Evolutionary conservation across 176 grass and related monocot species (phyloP).

Genomic region (Avena insularis): DNA sequence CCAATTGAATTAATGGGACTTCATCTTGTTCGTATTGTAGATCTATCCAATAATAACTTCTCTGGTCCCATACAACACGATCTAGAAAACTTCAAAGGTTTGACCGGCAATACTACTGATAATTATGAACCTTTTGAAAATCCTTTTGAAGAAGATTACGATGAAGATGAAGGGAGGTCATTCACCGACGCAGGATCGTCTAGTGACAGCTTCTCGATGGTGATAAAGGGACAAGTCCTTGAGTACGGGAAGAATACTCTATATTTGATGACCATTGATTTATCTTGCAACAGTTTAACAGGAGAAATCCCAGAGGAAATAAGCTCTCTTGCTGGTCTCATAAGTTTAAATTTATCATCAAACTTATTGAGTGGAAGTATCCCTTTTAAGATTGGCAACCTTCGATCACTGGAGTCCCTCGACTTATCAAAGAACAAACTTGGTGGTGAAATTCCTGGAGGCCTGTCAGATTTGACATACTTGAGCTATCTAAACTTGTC

Average conservation of each 20-base stretch:
- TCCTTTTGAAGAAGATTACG: neutral
- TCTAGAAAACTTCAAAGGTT: neutral
- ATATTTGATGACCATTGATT: neutral
- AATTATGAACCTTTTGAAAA: fast-evolving
- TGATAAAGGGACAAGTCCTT: neutral
- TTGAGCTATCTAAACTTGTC: neutral
- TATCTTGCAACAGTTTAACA: neutral
- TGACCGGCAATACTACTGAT: neutral
- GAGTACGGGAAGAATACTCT: fast-evolving
- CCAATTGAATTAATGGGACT: neutral
- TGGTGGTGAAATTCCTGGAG: neutral
- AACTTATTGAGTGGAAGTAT: conserved; percentile 1
- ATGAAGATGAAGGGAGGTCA: neutral
- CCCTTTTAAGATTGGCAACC: neutral
- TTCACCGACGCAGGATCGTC: fast-evolving
- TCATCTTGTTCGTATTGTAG: neutral
- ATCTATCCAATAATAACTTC: conserved; percentile 4
- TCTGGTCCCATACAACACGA: neutral
- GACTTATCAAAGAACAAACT: neutral
- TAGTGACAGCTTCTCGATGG: neutral
- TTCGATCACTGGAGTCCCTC: neutral
- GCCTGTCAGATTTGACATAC: neutral
- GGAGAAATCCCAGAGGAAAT: neutral
- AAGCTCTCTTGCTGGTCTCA: neutral
- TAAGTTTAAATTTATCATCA: neutral